Conservation (phyloP, 176 grass and related monocot genomes). For the Carex kokanica region DNA sequence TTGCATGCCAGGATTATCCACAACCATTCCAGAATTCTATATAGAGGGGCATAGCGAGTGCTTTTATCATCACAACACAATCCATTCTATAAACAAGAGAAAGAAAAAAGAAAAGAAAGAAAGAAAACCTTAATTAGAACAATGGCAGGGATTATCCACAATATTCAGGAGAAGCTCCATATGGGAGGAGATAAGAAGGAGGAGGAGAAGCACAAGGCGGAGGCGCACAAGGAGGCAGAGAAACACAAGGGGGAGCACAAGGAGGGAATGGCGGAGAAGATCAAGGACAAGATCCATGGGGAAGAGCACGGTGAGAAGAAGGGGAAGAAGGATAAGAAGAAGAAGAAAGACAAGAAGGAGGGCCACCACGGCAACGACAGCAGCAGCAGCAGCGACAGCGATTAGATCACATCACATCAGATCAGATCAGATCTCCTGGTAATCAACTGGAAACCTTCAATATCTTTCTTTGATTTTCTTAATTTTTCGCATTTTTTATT, state of each 20-base stretch:
- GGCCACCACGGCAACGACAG: slow-evolving; percentile 38
- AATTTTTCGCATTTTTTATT: background rate
- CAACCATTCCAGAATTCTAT: slow-evolving; percentile 29
- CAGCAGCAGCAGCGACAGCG: slow-evolving; percentile 82
- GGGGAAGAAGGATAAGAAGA: slow-evolving; percentile 1
- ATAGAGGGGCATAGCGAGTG: background rate
- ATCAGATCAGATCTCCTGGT: slow-evolving; percentile 14
- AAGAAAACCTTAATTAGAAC: background rate
- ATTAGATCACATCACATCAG: slow-evolving; percentile 19
- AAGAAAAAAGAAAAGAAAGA: background rate
- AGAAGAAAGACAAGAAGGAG: slow-evolving; percentile 66
- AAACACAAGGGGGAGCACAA: slow-evolving; percentile 38
- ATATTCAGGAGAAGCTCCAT: slow-evolving; percentile 85
- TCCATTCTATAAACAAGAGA: background rate
- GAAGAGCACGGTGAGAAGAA: slow-evolving; percentile 52
- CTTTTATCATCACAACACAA: slow-evolving; percentile 23
- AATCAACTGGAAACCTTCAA: background rate
- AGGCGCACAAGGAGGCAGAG: slow-evolving; percentile 33
- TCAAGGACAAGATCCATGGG: slow-evolving; percentile 87
- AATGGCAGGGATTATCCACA: slow-evolving; percentile 89
- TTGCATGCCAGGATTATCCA: background rate
- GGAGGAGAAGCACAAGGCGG: slow-evolving; percentile 14
- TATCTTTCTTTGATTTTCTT: background rate
- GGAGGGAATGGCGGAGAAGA: slow-evolving; percentile 63
- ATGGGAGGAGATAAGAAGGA: slow-evolving; percentile 58